phyloP scores from a whole-genome alignment of 306 rosid genomes.

The Sphenostylis stenocarpa region DNA sequence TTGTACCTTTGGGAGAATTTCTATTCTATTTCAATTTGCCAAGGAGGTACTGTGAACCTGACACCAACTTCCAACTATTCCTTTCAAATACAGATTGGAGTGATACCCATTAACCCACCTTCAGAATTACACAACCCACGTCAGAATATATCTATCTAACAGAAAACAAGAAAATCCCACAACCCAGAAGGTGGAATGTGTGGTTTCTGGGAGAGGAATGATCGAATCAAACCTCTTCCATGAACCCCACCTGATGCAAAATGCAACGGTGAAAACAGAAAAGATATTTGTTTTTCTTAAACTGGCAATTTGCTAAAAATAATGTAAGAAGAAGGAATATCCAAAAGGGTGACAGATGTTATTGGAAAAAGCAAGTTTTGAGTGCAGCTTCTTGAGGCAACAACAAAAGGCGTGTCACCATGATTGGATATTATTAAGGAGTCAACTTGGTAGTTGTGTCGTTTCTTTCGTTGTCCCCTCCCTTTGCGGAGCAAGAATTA shows the following conservation, averaged over 20 bases:
- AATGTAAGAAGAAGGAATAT: neutral
- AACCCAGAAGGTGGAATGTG: neutral
- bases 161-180: slow-evolving; percentile 22
- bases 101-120: neutral
- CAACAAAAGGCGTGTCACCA: slow-evolving; percentile 50
- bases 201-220: slow-evolving; percentile 33
- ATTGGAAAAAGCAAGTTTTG: slow-evolving; percentile 27
- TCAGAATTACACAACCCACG: neutral
- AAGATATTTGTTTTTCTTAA: neutral
- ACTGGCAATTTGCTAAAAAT: slow-evolving; percentile 39
- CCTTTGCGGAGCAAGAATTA: slow-evolving; percentile 21
- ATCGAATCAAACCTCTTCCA: slow-evolving; percentile 34
- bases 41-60: slow-evolving; percentile 12
- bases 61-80: slow-evolving; percentile 30
- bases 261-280: slow-evolving; percentile 21
- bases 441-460: slow-evolving; percentile 61
- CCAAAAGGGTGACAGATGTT: slow-evolving; percentile 21
- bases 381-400: slow-evolving; percentile 33
- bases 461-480: slow-evolving; percentile 43
- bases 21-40: slow-evolving; percentile 16
- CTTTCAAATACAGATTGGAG: slow-evolving; percentile 23
- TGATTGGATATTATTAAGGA: slow-evolving; percentile 62
- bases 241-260: slow-evolving; percentile 18
- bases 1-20: slow-evolving; percentile 37
- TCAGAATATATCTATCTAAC: neutral